Evolutionary conservation across 2,329 filamentous ascomycete genomes (phyloP).

Genomic region (Ilyonectria mors-panacis): DNA sequence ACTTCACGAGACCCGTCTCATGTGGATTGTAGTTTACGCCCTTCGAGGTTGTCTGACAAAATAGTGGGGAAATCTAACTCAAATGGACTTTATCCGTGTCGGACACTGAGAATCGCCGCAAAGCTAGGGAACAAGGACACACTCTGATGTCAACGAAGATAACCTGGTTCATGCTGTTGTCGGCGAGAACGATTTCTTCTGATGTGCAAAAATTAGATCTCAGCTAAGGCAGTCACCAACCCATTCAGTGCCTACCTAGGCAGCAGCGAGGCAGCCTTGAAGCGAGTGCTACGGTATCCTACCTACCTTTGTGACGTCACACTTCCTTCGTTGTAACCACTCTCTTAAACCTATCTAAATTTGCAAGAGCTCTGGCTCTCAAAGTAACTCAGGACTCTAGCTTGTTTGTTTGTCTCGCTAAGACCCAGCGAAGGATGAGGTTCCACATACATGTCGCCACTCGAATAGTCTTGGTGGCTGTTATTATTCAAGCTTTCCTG

Average conservation of each 20-base stretch:
- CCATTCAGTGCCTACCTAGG: background rate
- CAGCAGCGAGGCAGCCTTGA: background rate
- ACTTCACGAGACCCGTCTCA: background rate
- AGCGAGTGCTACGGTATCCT: background rate
- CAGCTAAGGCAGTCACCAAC: too few relatives aligned
- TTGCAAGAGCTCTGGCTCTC: background rate
- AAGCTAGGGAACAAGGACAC: background rate
- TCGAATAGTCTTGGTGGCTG: too few relatives aligned
- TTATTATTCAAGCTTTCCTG: too few relatives aligned
- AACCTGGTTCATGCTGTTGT: too few relatives aligned
- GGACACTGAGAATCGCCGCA: background rate
- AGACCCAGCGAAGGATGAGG: background rate
- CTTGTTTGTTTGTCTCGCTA: background rate
- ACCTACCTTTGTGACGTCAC: background rate
- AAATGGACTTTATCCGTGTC: background rate
- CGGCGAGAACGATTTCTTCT: background rate
- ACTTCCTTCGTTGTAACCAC: background rate
- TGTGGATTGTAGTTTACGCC: conserved; percentile 9
- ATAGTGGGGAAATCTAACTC: conserved; percentile 24
- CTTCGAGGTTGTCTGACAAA: conserved; percentile 37
- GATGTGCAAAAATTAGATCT: background rate
- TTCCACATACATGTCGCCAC: background rate
- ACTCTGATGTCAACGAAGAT: background rate
- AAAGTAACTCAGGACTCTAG: background rate
- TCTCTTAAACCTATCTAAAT: background rate